Evolutionary conservation across 225 moss, liverwort and hornwort genomes (phyloP), one percentile per base, ranked within the genome.

Genomic region (Ulota crispa): DNA sequence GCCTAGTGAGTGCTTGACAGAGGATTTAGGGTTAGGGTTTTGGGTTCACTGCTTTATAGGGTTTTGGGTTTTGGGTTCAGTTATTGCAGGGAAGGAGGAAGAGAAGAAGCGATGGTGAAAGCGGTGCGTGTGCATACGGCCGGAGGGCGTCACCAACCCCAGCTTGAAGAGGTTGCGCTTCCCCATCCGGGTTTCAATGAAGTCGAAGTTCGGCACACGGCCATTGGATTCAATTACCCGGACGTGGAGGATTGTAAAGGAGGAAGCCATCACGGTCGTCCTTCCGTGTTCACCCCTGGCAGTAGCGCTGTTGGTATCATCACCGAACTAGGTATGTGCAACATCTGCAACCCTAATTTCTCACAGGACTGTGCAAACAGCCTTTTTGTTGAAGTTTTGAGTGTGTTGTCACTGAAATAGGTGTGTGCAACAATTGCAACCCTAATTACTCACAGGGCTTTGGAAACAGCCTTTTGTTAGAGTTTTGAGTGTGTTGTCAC

Each of bases 91-190:
- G 55, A 68, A 12, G 41, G 78, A 64, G 55, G 50, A 50, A 18
- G 54, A 68, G 21, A 54, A 79, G 79, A 73, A 83, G 66, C 47
- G 39, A 93, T 89, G 89, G 89, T 89, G 70, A 87, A 85, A 82
- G 86, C 86, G 27, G 84, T 87, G 82, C 84, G 86, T 53, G 88
- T 92, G 73, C 91, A 90, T 41, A 78, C 85, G 52, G n/a, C 87
- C 20, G 79, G 88, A 20, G 86, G 88, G 39, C 85, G 53, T 16
- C 85, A 84, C 27, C 82, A 72, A 41, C 81, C 86, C 37, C 88
- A 88, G 31, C 73, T 91, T 30, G 88, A 93, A 68, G 86, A 91
- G 64, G 80, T 90, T 77, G 72, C 72, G 61, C 60, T 93, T n/a
- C 81, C 88, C 37, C 87, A 59, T n/a, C 93, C 90, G 19, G 81